Evolutionary conservation across 2,329 filamentous ascomycete species (phyloP), one percentile per base, ranked within the genome.

Genomic region (Rhynchosporium agropyri): DNA sequence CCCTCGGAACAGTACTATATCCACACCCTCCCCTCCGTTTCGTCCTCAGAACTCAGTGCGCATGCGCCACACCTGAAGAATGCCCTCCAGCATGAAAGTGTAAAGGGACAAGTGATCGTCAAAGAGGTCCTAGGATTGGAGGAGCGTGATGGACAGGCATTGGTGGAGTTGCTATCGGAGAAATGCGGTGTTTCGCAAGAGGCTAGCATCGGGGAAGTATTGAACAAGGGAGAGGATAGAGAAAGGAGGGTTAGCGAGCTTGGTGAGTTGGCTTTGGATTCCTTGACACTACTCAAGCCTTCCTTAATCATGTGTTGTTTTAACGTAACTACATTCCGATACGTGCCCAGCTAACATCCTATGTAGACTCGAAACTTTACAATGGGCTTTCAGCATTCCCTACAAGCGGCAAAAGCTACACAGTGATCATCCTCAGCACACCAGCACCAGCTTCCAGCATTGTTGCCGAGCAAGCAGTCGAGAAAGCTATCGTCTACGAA

Each of bases 1-100:
- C 88, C 89, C 2, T 92, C 90, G 26, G 82, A 87, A 57, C 84
- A 84, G 69, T 97, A 97, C 77, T 79, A 96, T 62, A 76, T 97
- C 68, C 83, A 96, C 65, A 85, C 86, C 36, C 92, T 97, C 74
- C 87, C 90, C 10, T 89, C 89, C 68, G 81, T 92, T 62, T 86
- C 88, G 69, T 83, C 86, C 48, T 79, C 81, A 66, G 91, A 96
- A 75, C 87, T 94, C 71, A 77, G 79, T 79, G 63, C 72, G 70
- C 74, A 73, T 78, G 79, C 66, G 80, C 84, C 80, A 72, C 83
- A 76, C 82, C 45, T 74, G 5, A 68, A 61, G 78, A 79, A 81
- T 75, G 66, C 67, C 2, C 10, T 70, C 12, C 28, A 50, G 3
- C 62, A 71, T 58, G 20, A 58, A 9, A 60, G 57, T 13, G 67